A percentile compares a stretch with the other conserved stretches of the same genome.
Conservation (phyloP, 2,329 filamentous ascomycete species). For the Zymoseptoria ardabiliae region DNA sequence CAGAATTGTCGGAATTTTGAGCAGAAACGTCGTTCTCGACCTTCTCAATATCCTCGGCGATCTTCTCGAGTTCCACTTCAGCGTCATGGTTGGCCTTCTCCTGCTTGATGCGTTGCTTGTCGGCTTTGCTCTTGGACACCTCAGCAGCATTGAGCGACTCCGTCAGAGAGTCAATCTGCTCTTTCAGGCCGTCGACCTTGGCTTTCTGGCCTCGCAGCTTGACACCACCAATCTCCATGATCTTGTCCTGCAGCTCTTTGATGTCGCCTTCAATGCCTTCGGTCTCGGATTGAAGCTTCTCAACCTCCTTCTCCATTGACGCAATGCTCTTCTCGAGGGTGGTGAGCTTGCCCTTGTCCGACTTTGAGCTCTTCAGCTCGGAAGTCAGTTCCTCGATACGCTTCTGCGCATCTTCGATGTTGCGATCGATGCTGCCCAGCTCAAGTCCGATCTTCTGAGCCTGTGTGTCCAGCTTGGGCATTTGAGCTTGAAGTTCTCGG, state of each 20-base stretch:
- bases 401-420: conserved; percentile 74
- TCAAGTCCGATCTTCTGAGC: conserved; percentile 89
- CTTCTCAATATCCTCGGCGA: conserved; percentile 65
- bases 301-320: conserved; percentile 68
- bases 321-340: conserved; percentile 71
- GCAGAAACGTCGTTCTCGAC: conserved; percentile 71
- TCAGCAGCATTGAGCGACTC: conserved; percentile 83
- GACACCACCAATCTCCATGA: conserved; percentile 96
- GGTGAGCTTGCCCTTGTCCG: conserved; percentile 67
- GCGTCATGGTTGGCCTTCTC: conserved; percentile 76
- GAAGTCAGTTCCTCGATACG: conserved; percentile 76
- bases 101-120: conserved; percentile 84
- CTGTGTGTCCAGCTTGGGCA: conserved; percentile 79
- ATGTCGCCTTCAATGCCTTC: conserved; percentile 88
- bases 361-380: conserved; percentile 72
- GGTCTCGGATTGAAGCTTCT: conserved; percentile 75
- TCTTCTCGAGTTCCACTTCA: conserved; percentile 66
- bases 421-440: conserved; percentile 76
- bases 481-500: conserved; percentile 64
- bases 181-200: conserved; percentile 82
- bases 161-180: conserved; percentile 70
- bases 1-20: conserved; percentile 68
- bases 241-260: conserved; percentile 85
- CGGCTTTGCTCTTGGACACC: conserved; percentile 81
- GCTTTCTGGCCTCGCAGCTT: conserved; percentile 83